phyloP scores from a whole-genome alignment of 2,329 filamentous ascomycete species.

The Fusarium albosuccineum region DNA sequence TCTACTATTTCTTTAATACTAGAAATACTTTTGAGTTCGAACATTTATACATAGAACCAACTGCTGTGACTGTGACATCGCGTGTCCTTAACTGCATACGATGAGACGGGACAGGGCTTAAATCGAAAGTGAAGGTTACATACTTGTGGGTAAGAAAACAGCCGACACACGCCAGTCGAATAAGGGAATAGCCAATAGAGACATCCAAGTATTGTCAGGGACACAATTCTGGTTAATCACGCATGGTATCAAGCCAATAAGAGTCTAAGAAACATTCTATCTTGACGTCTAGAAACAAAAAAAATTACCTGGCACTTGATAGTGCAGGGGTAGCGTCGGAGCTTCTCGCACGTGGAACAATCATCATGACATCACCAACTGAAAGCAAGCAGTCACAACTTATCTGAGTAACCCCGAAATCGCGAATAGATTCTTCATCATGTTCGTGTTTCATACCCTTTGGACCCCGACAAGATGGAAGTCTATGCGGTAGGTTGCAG shows the following conservation, averaged over 20 bases:
- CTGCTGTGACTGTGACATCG: background rate
- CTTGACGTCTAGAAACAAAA: too few species aligned
- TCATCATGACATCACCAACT: conserved; percentile 39
- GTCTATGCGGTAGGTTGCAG: conserved; percentile 49
- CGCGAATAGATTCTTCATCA: background rate
- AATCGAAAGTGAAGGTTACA: background rate
- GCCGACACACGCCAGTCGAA: too few species aligned
- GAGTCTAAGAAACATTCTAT: too few species aligned
- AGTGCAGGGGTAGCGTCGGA: conserved; percentile 33
- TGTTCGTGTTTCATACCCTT: background rate
- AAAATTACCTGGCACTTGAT: conserved; percentile 6
- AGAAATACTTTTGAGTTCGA: conserved; percentile 16
- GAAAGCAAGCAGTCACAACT: background rate
- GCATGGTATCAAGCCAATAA: too few species aligned
- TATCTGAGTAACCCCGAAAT: background rate
- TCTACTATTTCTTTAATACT: conserved; percentile 36
- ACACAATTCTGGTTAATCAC: too few species aligned
- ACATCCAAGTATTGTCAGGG: too few species aligned
- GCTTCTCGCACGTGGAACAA: conserved; percentile 11
- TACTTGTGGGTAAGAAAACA: too few species aligned
- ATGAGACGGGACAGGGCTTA: background rate
- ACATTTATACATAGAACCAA: background rate
- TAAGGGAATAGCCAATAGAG: background rate
- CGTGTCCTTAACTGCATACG: too few species aligned
- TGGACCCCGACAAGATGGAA: conserved; percentile 41